These are phyloP conservation scores for Oryza officinalis DNA, from an alignment of 176 grass and related monocot species.

Conservation along the genomic window DNA sequence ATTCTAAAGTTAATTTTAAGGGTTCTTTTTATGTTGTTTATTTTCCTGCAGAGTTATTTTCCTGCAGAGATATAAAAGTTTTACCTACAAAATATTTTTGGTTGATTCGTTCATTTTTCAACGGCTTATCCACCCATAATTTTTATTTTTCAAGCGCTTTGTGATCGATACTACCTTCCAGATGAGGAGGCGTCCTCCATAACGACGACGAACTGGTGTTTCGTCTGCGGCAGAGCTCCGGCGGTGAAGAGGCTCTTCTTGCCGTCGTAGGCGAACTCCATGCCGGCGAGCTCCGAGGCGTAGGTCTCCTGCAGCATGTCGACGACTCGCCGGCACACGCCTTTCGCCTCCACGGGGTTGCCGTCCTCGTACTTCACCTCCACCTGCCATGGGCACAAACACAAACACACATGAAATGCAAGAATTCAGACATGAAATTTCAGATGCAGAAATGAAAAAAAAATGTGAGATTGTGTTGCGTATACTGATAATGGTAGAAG, in stretches of 20 bases:
- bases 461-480: neutral
- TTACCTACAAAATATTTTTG: no score
- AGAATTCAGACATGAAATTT: neutral
- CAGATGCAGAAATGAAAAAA: neutral
- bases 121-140: no score
- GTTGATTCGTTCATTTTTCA: no score
- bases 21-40: no score
- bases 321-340: neutral
- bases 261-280: neutral
- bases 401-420: no score
- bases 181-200: neutral
- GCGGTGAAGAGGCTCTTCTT: neutral
- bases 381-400: neutral
- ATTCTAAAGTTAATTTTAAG: no score
- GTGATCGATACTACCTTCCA: neutral
- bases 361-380: neutral
- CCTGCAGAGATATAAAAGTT: no score
- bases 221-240: neutral
- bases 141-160: neutral
- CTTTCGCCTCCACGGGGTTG: neutral
- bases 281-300: neutral
- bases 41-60: no score
- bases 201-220: neutral
- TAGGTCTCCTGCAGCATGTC: slow-evolving; percentile 2
- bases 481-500: neutral